Evolutionary conservation across 164 flowering plant genomes (phyloP), one percentile per base, ranked within the genome.

Genomic region (Euptelea pleiosperma): DNA sequence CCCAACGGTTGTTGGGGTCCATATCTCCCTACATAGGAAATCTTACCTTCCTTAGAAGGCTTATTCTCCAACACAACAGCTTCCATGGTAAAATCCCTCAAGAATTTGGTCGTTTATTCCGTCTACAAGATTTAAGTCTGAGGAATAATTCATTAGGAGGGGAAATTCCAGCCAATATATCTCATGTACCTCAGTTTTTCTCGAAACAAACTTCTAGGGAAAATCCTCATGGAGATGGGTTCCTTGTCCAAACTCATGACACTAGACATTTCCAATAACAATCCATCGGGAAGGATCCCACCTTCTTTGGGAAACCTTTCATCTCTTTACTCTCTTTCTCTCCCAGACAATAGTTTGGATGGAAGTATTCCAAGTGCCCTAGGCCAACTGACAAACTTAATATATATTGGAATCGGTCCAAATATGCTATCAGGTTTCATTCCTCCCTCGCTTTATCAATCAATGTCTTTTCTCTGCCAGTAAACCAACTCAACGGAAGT

Each of bases 1-100:
- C 15, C 4, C 21, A 28, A 26, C 6, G n/a, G 0, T 29, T 63
- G 29, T 19, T 0, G 16, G 67, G 67, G 0, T 2, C 26, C 0
- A 2, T 37, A 2, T 35, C 57, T 53, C 55, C 61, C 29, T 3
- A 25, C 15, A 56, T 55, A 28, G 55, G 61, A 0, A 63, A 63
- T 21, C 67, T 63, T n/a, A 25, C 55, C 16, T 63, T 63, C 9
- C 67, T 63, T 16, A 35, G 48, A 16, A 5, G 0, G 10, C 28
- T 63, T 10, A 4, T n/a, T 6, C 67, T 63, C 14, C 16, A 18
- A 5, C 11, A 25, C 43, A 62, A 62, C 42, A 5, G n/a, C 22
- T 43, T 42, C 30, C 14, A 16, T 39, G 70, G 70, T 4, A 22
- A 28, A 15, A 66, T 66, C 8, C 70, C 64, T 3, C 14, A 54